Base-by-base conservation (phyloP, 148 eudicot species). In the Chenopodium berlandieri region DNA sequence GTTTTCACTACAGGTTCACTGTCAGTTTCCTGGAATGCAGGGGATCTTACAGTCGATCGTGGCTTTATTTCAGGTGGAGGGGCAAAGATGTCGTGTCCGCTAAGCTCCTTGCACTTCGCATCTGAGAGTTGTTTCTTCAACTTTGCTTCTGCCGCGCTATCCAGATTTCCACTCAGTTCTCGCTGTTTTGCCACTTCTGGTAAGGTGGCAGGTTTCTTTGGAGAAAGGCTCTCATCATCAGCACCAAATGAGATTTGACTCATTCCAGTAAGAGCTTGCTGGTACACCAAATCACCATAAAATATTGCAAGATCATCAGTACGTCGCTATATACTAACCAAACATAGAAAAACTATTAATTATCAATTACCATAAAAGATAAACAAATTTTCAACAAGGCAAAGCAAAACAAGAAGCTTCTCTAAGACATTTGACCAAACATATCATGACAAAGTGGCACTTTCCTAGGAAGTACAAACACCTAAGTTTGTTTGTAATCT, bases 121-220 rank as follows among this genome's bases (percentile, higher is more conserved):
- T 87, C 87, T 9, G 98, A 93, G 69, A 93, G 84, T 74, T 90
- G 98, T 80, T 91, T 93, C 82, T 89, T 90, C 71, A 90, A 73
- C 81, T 81, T 90, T 8, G 90, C 89, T 32, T 93, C 97, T 0
- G 89, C 75, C 19, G 87, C 89, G 75, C 88, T 87, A 31, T 89
- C 89, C n/a, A 93, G 78, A 62, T 76, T 91, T 31, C 98, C 98
- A 62, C 97, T 90, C 78, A 94, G 87, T 80, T 94, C 98, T 2
- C 95, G 94, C 86, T 94, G 98, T 84, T 94, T 94, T 22, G 94
- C 98, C 65, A 88, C 98, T 85, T 94, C 98, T 8, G 97, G 89
- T 46, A 87, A 13, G 30, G 93, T 75, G 54, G 88, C 75, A 14
- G 95, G 97, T 85, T 90, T 94, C 91, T 91, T 94, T 4, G 91